Evolutionary conservation across 2,329 filamentous ascomycete species (phyloP).

Genomic region (Fusarium bulbicola): DNA sequence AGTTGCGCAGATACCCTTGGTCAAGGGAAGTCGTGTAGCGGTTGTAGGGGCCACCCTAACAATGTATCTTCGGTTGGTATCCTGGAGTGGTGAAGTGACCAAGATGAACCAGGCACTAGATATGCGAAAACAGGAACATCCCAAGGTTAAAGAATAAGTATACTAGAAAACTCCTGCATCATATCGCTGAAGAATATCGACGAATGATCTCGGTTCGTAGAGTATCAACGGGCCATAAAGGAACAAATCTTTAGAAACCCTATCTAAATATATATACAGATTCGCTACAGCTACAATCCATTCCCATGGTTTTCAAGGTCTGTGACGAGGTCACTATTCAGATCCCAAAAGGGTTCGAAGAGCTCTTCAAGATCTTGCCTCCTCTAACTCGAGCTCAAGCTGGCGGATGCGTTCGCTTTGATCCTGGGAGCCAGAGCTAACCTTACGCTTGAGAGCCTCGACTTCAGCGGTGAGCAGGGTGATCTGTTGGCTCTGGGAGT

Average conservation of each 20-base stretch:
- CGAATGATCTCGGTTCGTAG: not conserved
- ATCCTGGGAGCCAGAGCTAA: conserved; percentile 65
- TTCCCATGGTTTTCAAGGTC: conserved; percentile 18
- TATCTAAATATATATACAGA: conserved; percentile 40
- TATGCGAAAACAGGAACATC: not conserved
- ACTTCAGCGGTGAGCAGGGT: conserved; percentile 75
- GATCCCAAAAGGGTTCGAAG: not conserved
- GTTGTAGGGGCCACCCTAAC: not conserved
- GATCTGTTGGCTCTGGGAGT: conserved; percentile 80
- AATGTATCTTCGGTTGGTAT: not conserved
- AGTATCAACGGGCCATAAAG: conserved; percentile 22
- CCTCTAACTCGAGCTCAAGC: conserved; percentile 73
- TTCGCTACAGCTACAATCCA: conserved; percentile 35
- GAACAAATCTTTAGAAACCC: conserved; percentile 38
- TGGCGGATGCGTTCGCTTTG: conserved; percentile 75
- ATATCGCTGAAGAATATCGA: not conserved
- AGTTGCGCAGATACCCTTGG: not conserved
- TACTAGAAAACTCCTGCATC: not conserved
- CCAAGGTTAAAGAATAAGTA: not conserved
- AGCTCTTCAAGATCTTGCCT: conserved; percentile 62
- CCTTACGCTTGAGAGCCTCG: conserved; percentile 81
- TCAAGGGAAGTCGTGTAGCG: not conserved
- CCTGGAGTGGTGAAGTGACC: not conserved
- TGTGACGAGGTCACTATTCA: not conserved
- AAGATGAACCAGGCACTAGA: not conserved